These are phyloP conservation scores for Inga leiocalycina DNA, from an alignment of 306 rosid species.

Conservation along the genomic window DNA sequence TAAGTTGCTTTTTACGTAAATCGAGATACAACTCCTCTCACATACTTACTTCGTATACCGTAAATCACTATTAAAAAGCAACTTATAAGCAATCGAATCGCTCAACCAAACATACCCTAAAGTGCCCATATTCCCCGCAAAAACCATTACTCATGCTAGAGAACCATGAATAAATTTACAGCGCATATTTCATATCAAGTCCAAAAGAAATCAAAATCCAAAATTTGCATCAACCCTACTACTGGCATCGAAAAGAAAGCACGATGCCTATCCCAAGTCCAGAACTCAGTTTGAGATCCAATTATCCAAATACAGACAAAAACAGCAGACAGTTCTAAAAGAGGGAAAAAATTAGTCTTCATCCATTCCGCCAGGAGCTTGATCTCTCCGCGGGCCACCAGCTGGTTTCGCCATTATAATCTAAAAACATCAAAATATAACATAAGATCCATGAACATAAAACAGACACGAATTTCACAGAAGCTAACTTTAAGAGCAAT, in stretches of 20 bases:
- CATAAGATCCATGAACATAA: background rate
- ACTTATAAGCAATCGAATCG: no score
- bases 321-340: background rate
- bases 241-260: constrained; percentile 32
- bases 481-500: background rate
- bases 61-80: no score
- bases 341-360: constrained; percentile 57
- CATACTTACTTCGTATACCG: no score
- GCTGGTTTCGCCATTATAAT: constrained; percentile 98
- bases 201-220: constrained; percentile 31
- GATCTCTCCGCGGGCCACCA: constrained; percentile 86
- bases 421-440: constrained; percentile 45
- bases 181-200: background rate
- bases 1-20: no score
- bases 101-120: no score
- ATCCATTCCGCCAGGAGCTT: constrained; percentile 81
- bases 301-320: constrained; percentile 32
- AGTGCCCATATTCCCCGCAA: background rate
- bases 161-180: constrained; percentile 39
- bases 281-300: constrained; percentile 37
- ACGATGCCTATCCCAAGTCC: constrained; percentile 33
- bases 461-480: background rate
- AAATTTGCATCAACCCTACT: constrained; percentile 38
- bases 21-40: no score
- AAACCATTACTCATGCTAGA: background rate